A percentile compares a stretch with the other conserved stretches of the same genome.
Evolutionary conservation across 2,329 filamentous ascomycete species (phyloP).

Genomic region (Ceratocystis cubensis): DNA sequence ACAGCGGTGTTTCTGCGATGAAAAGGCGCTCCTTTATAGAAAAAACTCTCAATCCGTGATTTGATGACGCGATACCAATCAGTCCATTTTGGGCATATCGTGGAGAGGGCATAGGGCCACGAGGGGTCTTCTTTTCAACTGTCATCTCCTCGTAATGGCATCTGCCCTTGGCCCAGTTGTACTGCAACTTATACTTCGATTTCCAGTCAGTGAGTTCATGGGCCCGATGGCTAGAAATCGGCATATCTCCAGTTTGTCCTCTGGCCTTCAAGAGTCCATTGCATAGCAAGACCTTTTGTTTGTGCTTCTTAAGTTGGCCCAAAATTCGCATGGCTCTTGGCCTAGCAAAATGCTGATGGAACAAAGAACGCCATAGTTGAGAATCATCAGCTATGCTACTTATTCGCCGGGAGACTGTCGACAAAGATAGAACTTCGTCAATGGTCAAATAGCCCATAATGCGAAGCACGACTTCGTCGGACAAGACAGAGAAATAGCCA

Average conservation of each 20-base stretch:
- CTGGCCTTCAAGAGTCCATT: not conserved
- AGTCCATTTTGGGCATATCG: not conserved
- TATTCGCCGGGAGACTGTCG: slow-evolving; percentile 62
- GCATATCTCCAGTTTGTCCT: not conserved
- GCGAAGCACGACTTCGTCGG: slow-evolving; percentile 77
- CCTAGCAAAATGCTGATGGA: slow-evolving; percentile 30
- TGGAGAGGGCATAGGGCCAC: not conserved
- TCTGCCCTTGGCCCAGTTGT: slow-evolving; percentile 80
- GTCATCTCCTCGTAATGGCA: slow-evolving; percentile 33
- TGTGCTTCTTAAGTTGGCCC: not conserved
- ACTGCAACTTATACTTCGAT: slow-evolving; percentile 69
- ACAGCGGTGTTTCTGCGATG: not conserved
- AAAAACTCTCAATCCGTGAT: not conserved
- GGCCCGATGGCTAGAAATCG: not conserved
- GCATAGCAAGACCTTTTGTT: not conserved
- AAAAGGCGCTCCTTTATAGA: not conserved
- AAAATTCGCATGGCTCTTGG: not conserved
- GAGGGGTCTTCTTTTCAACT: not conserved
- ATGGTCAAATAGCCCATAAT: slow-evolving; percentile 68
- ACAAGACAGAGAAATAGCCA: slow-evolving; percentile 54
- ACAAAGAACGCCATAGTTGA: slow-evolving; percentile 82
- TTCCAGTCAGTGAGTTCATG: slow-evolving; percentile 54
- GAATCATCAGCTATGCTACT: slow-evolving; percentile 62
- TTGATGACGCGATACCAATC: not conserved
- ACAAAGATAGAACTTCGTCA: slow-evolving; percentile 49